Conservation (phyloP, 371 early-diverging fungal genomes). For the Funneliformis caledonium region DNA sequence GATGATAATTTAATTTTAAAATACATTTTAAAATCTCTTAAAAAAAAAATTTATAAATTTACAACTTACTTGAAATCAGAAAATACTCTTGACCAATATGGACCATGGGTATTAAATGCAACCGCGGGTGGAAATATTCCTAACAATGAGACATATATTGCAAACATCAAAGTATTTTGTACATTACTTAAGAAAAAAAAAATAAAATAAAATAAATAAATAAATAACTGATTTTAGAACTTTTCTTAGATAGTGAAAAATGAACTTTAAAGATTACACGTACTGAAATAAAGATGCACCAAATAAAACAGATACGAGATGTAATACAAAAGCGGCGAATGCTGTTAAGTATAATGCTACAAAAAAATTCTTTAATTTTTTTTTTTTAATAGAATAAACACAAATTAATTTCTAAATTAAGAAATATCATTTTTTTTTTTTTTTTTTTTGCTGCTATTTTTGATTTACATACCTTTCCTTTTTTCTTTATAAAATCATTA, state of each 20-base stretch:
- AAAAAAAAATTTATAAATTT: not conserved
- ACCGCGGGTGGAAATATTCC: constrained; percentile 31
- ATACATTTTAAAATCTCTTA: too few species aligned
- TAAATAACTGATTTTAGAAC: too few species aligned
- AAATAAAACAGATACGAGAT: constrained; percentile 27
- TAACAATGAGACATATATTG: constrained; percentile 26
- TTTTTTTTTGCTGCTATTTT: not conserved
- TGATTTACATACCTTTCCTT: not conserved
- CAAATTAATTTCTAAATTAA: not conserved
- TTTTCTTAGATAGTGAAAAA: not conserved
- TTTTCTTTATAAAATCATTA: not conserved
- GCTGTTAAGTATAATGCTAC: constrained; percentile 1
- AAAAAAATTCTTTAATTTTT: constrained; percentile 27
- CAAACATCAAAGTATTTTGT: constrained; percentile 17
- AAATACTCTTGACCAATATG: constrained; percentile 38
- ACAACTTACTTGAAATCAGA: constrained; percentile 1
- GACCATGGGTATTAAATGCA: constrained; percentile 30
- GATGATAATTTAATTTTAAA: not conserved
- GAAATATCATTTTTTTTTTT: not conserved
- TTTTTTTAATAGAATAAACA: not conserved
- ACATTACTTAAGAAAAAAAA: constrained; percentile 1
- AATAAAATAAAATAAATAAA: not conserved
- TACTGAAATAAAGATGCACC: constrained; percentile 25
- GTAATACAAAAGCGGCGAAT: constrained; percentile 21
- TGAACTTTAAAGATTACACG: not conserved